Conservation (phyloP, 1,284 basidiomycete genomes). For the Puccinia horiana region DNA sequence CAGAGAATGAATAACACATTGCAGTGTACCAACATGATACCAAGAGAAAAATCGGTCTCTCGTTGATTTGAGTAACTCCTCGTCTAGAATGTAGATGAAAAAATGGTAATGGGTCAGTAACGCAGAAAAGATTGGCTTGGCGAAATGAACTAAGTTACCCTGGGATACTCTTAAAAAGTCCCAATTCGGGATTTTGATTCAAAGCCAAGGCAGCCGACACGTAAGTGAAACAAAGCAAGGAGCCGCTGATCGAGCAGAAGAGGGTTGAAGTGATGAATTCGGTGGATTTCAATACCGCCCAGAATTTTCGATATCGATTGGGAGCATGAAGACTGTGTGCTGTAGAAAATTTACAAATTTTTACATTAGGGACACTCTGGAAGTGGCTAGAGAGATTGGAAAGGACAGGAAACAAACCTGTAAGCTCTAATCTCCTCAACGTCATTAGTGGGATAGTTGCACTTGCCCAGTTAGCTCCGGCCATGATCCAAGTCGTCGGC, state of each 20-base stretch:
- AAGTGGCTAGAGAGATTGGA: not conserved
- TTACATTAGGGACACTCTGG: not conserved
- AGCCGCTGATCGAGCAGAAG: constrained; percentile 23
- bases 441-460: constrained; percentile 45
- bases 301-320: constrained; percentile 22
- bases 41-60: constrained; percentile 32
- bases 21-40: constrained; percentile 24
- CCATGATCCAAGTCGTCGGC: constrained; percentile 39
- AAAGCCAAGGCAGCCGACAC: constrained; percentile 37
- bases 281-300: constrained; percentile 22
- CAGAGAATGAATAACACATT: constrained; percentile 26
- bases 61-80: constrained; percentile 38
- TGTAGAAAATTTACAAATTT: not conserved
- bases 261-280: constrained; percentile 24
- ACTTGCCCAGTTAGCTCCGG: constrained; percentile 38
- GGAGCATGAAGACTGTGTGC: not conserved
- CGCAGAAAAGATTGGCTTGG: not conserved
- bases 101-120: not conserved
- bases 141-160: constrained; percentile 5
- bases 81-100: not conserved
- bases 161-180: constrained; percentile 34
- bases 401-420: constrained; percentile 18
- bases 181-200: constrained; percentile 39
- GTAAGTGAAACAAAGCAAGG: constrained; percentile 36
- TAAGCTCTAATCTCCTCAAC: constrained; percentile 36